phyloP scores from a whole-genome alignment of 148 eudicot species.

The Persicaria maculosa region DNA sequence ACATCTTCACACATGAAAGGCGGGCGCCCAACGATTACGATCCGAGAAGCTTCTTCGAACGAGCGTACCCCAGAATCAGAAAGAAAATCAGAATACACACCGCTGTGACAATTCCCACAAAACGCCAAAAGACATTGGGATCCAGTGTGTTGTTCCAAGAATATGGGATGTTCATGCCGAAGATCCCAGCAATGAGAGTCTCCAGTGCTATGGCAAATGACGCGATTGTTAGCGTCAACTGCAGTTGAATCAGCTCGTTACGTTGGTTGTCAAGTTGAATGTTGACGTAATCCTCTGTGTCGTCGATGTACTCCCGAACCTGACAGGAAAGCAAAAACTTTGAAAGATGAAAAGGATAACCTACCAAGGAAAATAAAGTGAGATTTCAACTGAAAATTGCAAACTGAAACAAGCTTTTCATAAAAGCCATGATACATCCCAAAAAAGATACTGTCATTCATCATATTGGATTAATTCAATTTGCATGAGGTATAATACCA shows the following conservation, averaged over 20 bases:
- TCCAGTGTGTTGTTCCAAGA: conserved; percentile 16
- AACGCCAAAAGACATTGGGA: conserved; percentile 23
- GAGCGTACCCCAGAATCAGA: conserved; percentile 75
- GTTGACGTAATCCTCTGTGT: conserved; percentile 95
- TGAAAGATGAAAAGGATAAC: neutral
- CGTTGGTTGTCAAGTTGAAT: conserved; percentile 96
- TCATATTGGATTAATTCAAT: neutral
- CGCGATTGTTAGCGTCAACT: conserved; percentile 67
- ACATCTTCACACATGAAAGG: neutral
- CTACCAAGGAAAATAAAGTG: neutral
- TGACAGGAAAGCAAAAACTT: conserved; percentile 15
- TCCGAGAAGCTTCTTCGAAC: conserved; percentile 90
- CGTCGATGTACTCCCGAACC: conserved; percentile 96
- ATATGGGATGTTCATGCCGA: conserved; percentile 84
- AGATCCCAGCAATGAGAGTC: conserved; percentile 53
- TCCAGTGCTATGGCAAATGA: conserved; percentile 68
- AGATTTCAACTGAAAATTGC: neutral
- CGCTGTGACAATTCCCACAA: conserved; percentile 30
- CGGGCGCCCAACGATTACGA: conserved; percentile 25
- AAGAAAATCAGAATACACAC: conserved; percentile 46
- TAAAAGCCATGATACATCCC: neutral
- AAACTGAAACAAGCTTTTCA: neutral
- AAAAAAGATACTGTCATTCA: neutral
- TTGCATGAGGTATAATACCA: neutral
- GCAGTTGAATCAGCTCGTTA: conserved; percentile 87